Evolutionary conservation across 768 basidiomycete species (phyloP), one percentile per base, ranked within the genome.

Genomic region (Boletus sp.): DNA sequence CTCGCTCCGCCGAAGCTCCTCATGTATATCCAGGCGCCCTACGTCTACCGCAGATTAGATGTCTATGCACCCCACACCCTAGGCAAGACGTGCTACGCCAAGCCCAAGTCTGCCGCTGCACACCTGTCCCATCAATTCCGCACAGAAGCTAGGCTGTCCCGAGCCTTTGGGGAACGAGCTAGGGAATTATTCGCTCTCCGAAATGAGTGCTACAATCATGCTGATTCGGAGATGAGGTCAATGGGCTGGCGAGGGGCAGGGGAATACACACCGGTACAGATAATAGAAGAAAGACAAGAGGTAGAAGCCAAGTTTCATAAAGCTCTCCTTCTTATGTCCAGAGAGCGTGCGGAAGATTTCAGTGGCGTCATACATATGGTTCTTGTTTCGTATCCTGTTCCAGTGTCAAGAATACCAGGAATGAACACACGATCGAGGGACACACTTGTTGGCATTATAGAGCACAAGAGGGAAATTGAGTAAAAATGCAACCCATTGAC

Each of bases 311-410:
- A 97, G 86, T 76, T 96, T 97, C 73, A 94, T 80, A 67, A 97
- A 96, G 62, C 87, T 87, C 76, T 95, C 96, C 68, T 93, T 97
- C 78, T 99, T 99, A 76, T 98, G 97, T 38, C 81, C 84, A 14
- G 88, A 83, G 44, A 98, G 75, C 53, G 95, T 93, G 62, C 97
- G 83, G 82, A 99, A 99, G 61, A 98, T 99, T 76, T 99, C 97
- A 23, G 96, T 98, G 51, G 97, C 97, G 69, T 99, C 97, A 69
- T 97, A 98, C 93, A 98, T 96, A 75, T 98, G 95, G 66, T 88
- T 87, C 69, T 93, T 92, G 71, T 85, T 86, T 62, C 88, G 83
- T 69, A 98, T 93, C 75, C 94, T 97, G 67, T 55, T 4, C 51
- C 17, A 27, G 42, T 2, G 23, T 7, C 9, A 46, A 54, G 38